Conservation (phyloP, 1,284 basidiomycete species). For the Fomitopsis schrenkii region DNA sequence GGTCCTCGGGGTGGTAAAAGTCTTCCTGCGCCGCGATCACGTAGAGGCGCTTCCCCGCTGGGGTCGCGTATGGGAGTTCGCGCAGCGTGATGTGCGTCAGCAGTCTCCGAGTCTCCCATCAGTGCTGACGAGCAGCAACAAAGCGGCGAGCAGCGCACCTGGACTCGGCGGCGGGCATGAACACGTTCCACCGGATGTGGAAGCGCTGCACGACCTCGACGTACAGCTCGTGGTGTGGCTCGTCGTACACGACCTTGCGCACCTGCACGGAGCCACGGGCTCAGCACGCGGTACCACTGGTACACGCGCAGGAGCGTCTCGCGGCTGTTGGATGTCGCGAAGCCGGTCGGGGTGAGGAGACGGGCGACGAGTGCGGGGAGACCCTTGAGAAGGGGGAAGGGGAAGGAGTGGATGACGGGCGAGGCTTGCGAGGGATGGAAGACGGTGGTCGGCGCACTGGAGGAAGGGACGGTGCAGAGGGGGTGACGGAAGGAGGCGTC, state of each 20-base stretch:
- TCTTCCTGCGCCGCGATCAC: constrained; percentile 56
- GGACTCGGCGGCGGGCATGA: constrained; percentile 37
- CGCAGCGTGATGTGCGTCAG: constrained; percentile 44
- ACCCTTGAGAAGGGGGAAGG: not conserved
- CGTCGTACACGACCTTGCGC: constrained; percentile 43
- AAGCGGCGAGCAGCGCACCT: too few relatives aligned
- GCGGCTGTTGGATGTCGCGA: constrained; percentile 19
- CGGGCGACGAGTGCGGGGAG: not conserved
- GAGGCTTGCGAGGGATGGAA: constrained; percentile 22
- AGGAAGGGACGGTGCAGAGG: constrained; percentile 40
- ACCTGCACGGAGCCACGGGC: constrained; percentile 41
- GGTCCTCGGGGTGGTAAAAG: constrained; percentile 58
- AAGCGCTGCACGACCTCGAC: constrained; percentile 50
- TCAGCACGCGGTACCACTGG: constrained; percentile 62
- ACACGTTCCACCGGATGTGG: constrained; percentile 45
- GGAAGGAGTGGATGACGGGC: not conserved
- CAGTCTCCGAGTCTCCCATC: constrained; percentile 20
- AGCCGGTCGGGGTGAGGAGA: not conserved
- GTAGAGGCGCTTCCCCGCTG: constrained; percentile 31
- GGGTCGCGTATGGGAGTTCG: constrained; percentile 16
- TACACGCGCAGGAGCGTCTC: constrained; percentile 49
- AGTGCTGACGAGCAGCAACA: too few relatives aligned
- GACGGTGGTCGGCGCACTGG: constrained; percentile 22
- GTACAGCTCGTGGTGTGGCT: constrained; percentile 29
- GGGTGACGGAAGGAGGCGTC: constrained; percentile 55